A percentile compares a stretch with the other conserved stretches of the same genome.
Conservation (phyloP, 805 yeast genomes). For the Schwanniomyces sp. region DNA sequence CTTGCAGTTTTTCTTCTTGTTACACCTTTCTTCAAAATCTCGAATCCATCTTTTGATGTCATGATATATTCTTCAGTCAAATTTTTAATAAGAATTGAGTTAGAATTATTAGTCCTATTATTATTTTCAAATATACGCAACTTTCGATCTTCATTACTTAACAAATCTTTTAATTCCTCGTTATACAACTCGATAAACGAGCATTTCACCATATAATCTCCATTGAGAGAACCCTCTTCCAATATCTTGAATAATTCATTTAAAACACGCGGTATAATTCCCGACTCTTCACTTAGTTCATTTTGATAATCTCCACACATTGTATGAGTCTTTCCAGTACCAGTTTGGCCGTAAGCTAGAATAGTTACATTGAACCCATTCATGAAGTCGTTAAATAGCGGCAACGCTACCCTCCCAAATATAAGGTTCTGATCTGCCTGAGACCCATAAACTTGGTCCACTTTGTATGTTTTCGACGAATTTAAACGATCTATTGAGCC, state of each 20-base stretch:
- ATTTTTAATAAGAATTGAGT: constrained; percentile 56
- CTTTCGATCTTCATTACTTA: constrained; percentile 47
- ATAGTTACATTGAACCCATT: constrained; percentile 70
- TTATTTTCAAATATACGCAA: constrained; percentile 41
- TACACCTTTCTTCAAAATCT: constrained; percentile 55
- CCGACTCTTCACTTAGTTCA: constrained; percentile 38
- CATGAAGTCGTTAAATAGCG: constrained; percentile 66
- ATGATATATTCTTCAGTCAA: constrained; percentile 60
- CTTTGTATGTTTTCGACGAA: constrained; percentile 55
- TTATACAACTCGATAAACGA: constrained; percentile 86
- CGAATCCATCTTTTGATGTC: constrained; percentile 56
- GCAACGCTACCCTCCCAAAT: constrained; percentile 69
- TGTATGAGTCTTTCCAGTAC: constrained; percentile 83
- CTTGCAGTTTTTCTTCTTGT: constrained; percentile 64
- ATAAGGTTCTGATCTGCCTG: constrained; percentile 70
- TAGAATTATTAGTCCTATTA: constrained; percentile 6
- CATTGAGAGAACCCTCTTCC: constrained; percentile 16
- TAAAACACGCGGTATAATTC: constrained; percentile 57
- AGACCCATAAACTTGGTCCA: constrained; percentile 83
- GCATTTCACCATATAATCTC: constrained; percentile 67
- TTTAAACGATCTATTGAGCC: constrained; percentile 14
- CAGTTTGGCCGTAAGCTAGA: constrained; percentile 81
- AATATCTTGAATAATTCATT: constrained; percentile 48
- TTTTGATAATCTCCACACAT: constrained; percentile 52
- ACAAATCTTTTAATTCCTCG: constrained; percentile 77